Evolutionary conservation across 176 grass and related monocot genomes (phyloP), one percentile per base, ranked within the genome.

Genomic region (Hordeum marinum): DNA sequence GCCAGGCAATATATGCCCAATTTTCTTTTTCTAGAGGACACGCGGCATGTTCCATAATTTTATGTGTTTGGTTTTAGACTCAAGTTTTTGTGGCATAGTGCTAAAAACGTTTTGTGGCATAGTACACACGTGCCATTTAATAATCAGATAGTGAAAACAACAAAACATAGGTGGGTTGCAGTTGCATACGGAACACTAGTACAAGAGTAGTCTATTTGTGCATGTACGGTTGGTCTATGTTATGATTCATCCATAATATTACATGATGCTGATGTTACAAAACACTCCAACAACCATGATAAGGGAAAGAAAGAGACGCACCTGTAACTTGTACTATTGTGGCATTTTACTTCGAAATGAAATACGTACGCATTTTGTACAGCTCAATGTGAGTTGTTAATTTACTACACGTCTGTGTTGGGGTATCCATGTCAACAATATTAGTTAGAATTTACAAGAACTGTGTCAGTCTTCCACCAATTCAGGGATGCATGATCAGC

Each of bases 401-500:
- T 73, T 73, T 43, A 29, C 39, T 26, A 90, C 54, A 87, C 46
- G n/a, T 84, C 7, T 79, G 59, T 59, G 29, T 20, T 66, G n/a
- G 20, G 67, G 42, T 77, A 58, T 58, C 55, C 43, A 21, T 68
- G 45, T 87, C 11, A n/a, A 83, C 45, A 29, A 2, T 59, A 67
- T 4, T 40, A 27, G 80, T 50, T 50, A 57, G 18, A 63, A 69
- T 59, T 84, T 87, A 84, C 76, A 80, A 46, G 29, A 87, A 70
- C 6, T 55, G 27, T 5, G 17, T 17, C 71, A 54, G 6, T 26
- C 39, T 82, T 86, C 62, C 15, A 35, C 24, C 54, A 78, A 25
- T 62, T 37, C 36, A 37, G 82, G 26, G 42, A 74, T 50, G 48
- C 37, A 78, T 67, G 72, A 78, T 57, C 5, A 32, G 36, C 23